Evolutionary conservation across 2,329 filamentous ascomycete species (phyloP).

Genomic region (Fusarium irregulare): DNA sequence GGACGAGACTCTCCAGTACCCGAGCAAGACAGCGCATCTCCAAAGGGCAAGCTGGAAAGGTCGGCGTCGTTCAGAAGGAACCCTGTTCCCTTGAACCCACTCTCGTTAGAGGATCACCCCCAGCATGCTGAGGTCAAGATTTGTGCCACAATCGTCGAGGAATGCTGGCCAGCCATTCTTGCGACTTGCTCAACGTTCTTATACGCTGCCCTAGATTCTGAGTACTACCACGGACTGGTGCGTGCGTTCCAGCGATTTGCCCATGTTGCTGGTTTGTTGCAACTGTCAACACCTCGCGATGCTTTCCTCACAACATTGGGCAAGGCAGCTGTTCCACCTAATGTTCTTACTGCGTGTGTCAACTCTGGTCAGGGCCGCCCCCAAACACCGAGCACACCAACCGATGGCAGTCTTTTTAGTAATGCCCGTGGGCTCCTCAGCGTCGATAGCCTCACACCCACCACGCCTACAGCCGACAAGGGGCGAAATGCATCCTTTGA

Average conservation of each 20-base stretch:
- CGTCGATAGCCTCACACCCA: constrained; percentile 75
- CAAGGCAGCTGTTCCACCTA: constrained; percentile 91
- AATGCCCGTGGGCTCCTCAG: constrained; percentile 79
- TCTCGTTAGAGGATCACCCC: constrained; percentile 78
- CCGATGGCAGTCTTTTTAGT: constrained; percentile 71
- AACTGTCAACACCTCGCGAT: constrained; percentile 87
- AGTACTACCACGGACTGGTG: constrained; percentile 93
- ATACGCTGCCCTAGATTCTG: constrained; percentile 89
- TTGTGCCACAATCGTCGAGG: constrained; percentile 84
- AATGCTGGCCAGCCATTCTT: constrained; percentile 95
- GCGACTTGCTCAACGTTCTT: constrained; percentile 96
- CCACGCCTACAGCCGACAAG: constrained; percentile 67
- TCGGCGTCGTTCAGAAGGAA: constrained; percentile 78
- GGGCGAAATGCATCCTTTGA: constrained; percentile 71
- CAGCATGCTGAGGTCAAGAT: constrained; percentile 77
- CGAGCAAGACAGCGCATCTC: constrained; percentile 49
- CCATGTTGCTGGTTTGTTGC: constrained; percentile 90
- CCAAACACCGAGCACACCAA: constrained; percentile 56
- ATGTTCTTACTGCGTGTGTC: constrained; percentile 72
- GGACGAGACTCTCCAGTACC: constrained; percentile 58
- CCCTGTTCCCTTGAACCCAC: constrained; percentile 84
- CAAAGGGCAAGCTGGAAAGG: constrained; percentile 62
- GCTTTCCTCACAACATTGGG: constrained; percentile 94
- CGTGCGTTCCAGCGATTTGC: constrained; percentile 94
- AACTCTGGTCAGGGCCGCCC: constrained; percentile 61